phyloP scores from a whole-genome alignment of 2,329 filamentous ascomycete species.

The Tolypocladium cylindrosporum region DNA sequence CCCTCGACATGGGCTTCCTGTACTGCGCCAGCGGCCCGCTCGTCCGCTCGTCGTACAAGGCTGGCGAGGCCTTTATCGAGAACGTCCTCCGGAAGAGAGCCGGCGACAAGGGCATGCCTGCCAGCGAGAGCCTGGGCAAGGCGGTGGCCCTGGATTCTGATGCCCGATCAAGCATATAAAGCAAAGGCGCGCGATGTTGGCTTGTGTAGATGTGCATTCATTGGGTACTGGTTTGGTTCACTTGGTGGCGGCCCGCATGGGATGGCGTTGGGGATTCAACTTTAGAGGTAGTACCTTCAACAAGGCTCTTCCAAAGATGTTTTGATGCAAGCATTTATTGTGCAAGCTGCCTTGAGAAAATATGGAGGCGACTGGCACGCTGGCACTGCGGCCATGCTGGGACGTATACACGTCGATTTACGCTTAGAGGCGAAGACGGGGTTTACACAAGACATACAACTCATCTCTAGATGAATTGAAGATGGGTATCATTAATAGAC shows the following conservation, averaged over 20 bases:
- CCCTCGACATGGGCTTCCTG: slow-evolving; percentile 89
- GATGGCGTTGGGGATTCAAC: slow-evolving; percentile 14
- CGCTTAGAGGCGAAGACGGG: neutral
- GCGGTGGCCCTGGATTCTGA: slow-evolving; percentile 28
- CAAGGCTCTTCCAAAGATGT: slow-evolving; percentile 6
- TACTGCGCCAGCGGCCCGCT: slow-evolving; percentile 92
- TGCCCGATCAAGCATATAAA: slow-evolving; percentile 12
- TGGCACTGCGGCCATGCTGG: neutral
- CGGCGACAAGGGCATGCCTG: slow-evolving; percentile 26
- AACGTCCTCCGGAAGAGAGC: slow-evolving; percentile 85
- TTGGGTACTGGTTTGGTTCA: neutral
- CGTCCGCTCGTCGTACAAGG: slow-evolving; percentile 93
- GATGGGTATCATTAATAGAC: slow-evolving; percentile 3
- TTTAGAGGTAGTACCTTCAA: slow-evolving; percentile 18
- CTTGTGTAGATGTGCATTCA: neutral
- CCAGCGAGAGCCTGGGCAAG: slow-evolving; percentile 24
- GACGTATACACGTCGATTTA: neutral
- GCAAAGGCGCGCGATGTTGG: neutral
- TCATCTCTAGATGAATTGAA: neutral
- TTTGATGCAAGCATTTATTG: neutral
- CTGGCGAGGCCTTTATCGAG: slow-evolving; percentile 96
- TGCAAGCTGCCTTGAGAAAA: no score
- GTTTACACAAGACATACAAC: neutral
- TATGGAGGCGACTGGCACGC: neutral
- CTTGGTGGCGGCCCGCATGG: slow-evolving; percentile 1